phyloP scores from a whole-genome alignment of 2,329 filamentous ascomycete species.

The Colletotrichum sp. region DNA sequence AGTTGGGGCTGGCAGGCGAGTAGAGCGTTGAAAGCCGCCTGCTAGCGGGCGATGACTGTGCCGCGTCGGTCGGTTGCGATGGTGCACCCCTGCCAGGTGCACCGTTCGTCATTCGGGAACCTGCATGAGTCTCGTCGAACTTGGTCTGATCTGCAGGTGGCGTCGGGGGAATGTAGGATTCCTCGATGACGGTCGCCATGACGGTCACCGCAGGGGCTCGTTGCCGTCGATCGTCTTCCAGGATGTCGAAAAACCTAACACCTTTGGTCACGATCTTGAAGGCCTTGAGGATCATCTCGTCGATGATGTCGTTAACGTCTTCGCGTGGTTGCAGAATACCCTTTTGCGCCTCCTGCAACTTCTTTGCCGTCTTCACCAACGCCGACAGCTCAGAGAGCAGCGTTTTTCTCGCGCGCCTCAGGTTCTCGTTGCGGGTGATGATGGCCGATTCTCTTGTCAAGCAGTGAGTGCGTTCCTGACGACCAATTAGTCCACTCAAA shows the following conservation, averaged over 20 bases:
- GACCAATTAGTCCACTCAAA: not conserved
- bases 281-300: conserved; percentile 91
- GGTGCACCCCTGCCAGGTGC: conserved; percentile 36
- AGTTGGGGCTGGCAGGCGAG: conserved; percentile 31
- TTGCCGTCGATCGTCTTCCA: conserved; percentile 67
- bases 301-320: conserved; percentile 77
- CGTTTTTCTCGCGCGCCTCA: conserved; percentile 84
- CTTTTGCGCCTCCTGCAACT: conserved; percentile 76
- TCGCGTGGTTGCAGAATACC: conserved; percentile 52
- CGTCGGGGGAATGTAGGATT: conserved; percentile 64
- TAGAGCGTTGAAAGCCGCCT: conserved; percentile 54
- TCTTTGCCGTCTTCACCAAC: conserved; percentile 87
- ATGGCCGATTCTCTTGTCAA: conserved; percentile 80
- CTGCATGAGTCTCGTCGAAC: conserved; percentile 52
- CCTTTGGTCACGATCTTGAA: conserved; percentile 94
- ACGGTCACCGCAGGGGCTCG: conserved; percentile 60
- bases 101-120: conserved; percentile 41
- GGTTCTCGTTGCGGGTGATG: conserved; percentile 75
- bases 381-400: conserved; percentile 88
- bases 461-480: conserved; percentile 85
- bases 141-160: conserved; percentile 63
- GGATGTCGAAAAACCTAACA: conserved; percentile 86
- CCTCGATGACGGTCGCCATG: conserved; percentile 65
- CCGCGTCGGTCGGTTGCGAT: conserved; percentile 39
- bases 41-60: conserved; percentile 40